These are phyloP conservation scores for Ophiosphaerella korrae DNA, from an alignment of 2,329 filamentous ascomycete species.

Conservation along the genomic window DNA sequence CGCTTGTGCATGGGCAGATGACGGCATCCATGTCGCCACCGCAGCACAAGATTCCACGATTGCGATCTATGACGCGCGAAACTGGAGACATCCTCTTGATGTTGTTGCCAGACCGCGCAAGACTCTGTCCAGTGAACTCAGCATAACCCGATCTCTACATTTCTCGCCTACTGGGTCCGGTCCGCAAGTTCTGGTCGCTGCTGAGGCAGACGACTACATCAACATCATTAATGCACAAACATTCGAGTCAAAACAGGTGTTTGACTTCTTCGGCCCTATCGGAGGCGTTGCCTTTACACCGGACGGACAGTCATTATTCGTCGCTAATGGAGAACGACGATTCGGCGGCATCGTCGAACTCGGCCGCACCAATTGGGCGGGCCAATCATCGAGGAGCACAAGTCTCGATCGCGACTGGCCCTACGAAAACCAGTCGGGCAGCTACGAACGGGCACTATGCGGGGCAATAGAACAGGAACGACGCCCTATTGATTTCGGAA, in stretches of 20 bases:
- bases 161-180: slow-evolving; percentile 76
- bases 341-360: slow-evolving; percentile 72
- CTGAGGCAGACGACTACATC: slow-evolving; percentile 76
- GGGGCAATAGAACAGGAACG: slow-evolving; percentile 23
- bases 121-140: slow-evolving; percentile 68
- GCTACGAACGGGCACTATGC: slow-evolving; percentile 12
- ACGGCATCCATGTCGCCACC: slow-evolving; percentile 77
- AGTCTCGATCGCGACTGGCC: slow-evolving; percentile 27
- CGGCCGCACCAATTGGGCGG: slow-evolving; percentile 52
- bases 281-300: slow-evolving; percentile 71
- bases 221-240: slow-evolving; percentile 71
- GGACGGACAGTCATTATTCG: slow-evolving; percentile 69
- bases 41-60: slow-evolving; percentile 76
- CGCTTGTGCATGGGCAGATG: slow-evolving; percentile 78
- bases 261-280: slow-evolving; percentile 78
- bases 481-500: slow-evolving; percentile 32
- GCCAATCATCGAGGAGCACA: slow-evolving; percentile 10
- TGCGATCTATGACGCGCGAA: slow-evolving; percentile 77
- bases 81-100: slow-evolving; percentile 55
- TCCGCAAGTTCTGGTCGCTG: slow-evolving; percentile 69
- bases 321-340: slow-evolving; percentile 68
- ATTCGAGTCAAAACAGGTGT: slow-evolving; percentile 68
- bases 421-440: slow-evolving; percentile 23
- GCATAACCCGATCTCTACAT: slow-evolving; percentile 69
- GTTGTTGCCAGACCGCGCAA: slow-evolving; percentile 50